Percentiles rank a stretch among this genome's conserved stretches.
Conservation (phyloP, 2,329 filamentous ascomycete species). For the Bertia moriformis region DNA sequence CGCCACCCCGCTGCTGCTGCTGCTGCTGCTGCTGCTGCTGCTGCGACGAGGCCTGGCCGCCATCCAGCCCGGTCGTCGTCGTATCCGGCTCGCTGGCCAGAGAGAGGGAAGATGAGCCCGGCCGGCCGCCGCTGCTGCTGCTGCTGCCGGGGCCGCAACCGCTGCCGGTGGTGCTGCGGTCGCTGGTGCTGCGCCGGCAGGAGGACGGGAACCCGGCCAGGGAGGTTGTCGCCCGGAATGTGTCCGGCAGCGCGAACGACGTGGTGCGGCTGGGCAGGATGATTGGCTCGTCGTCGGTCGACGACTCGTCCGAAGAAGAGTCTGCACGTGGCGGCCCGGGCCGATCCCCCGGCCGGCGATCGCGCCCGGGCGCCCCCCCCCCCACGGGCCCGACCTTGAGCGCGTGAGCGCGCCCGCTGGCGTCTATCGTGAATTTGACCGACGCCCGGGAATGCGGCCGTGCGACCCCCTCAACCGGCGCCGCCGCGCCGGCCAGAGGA, state of each 20-base stretch:
- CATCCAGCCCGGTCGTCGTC: constrained; percentile 24
- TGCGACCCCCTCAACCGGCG: too few species aligned
- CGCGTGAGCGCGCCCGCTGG: constrained; percentile 31
- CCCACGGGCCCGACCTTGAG: constrained; percentile 12
- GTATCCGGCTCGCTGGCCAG: constrained; percentile 47
- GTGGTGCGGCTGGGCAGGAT: constrained; percentile 45
- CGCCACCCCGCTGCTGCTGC: constrained; percentile 27
- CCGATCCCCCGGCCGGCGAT: too few species aligned
- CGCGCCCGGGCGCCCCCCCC: too few species aligned
- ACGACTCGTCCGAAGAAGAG: constrained; percentile 40
- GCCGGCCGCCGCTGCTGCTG: constrained; percentile 10
- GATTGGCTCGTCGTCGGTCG: constrained; percentile 49
- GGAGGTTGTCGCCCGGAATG: constrained; percentile 23
- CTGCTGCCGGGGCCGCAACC: constrained; percentile 17
- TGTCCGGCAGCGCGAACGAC: constrained; percentile 40
- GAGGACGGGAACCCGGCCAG: constrained; percentile 27
- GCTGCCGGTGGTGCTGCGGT: constrained; percentile 27
- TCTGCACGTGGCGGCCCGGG: constrained; percentile 38
- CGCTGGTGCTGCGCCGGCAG: constrained; percentile 31
- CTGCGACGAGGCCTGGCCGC: too few species aligned
- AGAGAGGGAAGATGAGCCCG: constrained; percentile 12
- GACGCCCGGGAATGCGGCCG: constrained; percentile 36
- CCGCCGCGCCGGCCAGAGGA: too few species aligned
- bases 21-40: constrained; percentile 9
- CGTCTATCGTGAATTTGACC: constrained; percentile 49